Evolutionary conservation across 2,329 filamentous ascomycete genomes (phyloP).

Genomic region (Fusarium vanettenii): DNA sequence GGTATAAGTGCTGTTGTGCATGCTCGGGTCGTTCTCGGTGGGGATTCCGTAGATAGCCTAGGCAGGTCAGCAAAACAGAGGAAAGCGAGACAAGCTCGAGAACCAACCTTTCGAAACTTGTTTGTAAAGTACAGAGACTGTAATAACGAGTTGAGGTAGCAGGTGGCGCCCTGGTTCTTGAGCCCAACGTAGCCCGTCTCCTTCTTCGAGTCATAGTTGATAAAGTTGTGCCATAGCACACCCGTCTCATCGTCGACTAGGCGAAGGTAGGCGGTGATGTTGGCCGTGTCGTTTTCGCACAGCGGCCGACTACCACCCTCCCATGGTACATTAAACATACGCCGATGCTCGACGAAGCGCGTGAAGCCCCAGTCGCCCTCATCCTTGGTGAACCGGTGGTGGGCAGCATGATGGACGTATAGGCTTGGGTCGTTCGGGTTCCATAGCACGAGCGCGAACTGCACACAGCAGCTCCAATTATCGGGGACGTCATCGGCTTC

Average conservation of each 20-base stretch:
- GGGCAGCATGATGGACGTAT: conserved; percentile 83
- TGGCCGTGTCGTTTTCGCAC: conserved; percentile 80
- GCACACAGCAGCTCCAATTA: conserved; percentile 96
- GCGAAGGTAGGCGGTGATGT: conserved; percentile 85
- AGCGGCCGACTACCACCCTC: conserved; percentile 76
- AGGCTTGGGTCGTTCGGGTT: conserved; percentile 93
- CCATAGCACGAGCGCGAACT: conserved; percentile 94
- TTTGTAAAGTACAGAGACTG: conserved; percentile 91
- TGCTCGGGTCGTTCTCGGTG: conserved; percentile 84
- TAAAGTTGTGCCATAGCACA: conserved; percentile 90
- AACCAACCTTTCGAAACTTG: conserved; percentile 85
- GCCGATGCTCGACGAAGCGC: conserved; percentile 89
- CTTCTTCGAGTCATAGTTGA: conserved; percentile 98
- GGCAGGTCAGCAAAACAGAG: conserved; percentile 20
- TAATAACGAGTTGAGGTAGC: conserved; percentile 86
- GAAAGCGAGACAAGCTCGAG: background rate
- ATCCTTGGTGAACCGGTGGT: conserved; percentile 94
- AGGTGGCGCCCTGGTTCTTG: conserved; percentile 95
- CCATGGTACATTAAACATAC: conserved; percentile 84
- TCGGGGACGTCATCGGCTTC: conserved; percentile 80
- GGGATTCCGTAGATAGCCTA: conserved; percentile 97
- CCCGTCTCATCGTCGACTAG: conserved; percentile 89
- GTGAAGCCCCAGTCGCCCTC: conserved; percentile 99
- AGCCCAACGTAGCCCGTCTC: conserved; percentile 97
- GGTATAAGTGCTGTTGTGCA: conserved; percentile 90